These are phyloP conservation scores for Malus hybrid DNA, from an alignment of 331 rosid genomes.

Conservation along the genomic window DNA sequence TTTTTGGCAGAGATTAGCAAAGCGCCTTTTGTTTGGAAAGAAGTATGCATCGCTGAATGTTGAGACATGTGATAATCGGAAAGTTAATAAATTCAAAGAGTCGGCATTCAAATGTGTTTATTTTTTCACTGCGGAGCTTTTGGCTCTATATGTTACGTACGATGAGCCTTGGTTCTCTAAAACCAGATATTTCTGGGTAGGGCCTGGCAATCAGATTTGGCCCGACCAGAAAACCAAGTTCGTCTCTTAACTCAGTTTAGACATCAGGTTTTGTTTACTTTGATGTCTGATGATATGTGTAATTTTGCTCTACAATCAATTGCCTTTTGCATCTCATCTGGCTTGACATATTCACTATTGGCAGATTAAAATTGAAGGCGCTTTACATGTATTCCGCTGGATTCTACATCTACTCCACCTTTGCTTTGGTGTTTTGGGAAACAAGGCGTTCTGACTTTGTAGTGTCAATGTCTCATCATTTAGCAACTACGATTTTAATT, in stretches of 20 bases:
- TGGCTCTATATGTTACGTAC: slow-evolving; percentile 59
- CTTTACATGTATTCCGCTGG: slow-evolving; percentile 85
- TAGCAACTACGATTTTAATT: slow-evolving; percentile 60
- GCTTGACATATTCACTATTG: slow-evolving; percentile 7
- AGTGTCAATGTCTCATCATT: slow-evolving; percentile 87
- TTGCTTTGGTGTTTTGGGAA: slow-evolving; percentile 94
- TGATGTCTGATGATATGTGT: background rate
- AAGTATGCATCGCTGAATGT: slow-evolving; percentile 39
- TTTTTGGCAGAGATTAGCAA: slow-evolving; percentile 55
- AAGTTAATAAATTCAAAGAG: slow-evolving; percentile 74
- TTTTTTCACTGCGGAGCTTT: slow-evolving; percentile 72
- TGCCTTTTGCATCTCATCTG: background rate
- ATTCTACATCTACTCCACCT: slow-evolving; percentile 81
- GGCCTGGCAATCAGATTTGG: slow-evolving; percentile 91
- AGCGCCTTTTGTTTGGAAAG: slow-evolving; percentile 55
- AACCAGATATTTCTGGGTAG: slow-evolving; percentile 72
- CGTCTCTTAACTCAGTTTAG: slow-evolving; percentile 1
- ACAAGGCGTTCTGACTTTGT: slow-evolving; percentile 92
- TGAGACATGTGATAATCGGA: slow-evolving; percentile 31
- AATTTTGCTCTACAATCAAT: background rate
- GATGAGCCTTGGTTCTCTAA: slow-evolving; percentile 85
- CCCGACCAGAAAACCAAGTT: slow-evolving; percentile 89
- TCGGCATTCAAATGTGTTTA: slow-evolving; percentile 89
- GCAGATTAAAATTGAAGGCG: slow-evolving; percentile 84
- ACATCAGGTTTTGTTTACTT: slow-evolving; percentile 2